Evolutionary conservation across 2,329 filamentous ascomycete genomes (phyloP).

Genomic region (Trichoderma aggressivum): DNA sequence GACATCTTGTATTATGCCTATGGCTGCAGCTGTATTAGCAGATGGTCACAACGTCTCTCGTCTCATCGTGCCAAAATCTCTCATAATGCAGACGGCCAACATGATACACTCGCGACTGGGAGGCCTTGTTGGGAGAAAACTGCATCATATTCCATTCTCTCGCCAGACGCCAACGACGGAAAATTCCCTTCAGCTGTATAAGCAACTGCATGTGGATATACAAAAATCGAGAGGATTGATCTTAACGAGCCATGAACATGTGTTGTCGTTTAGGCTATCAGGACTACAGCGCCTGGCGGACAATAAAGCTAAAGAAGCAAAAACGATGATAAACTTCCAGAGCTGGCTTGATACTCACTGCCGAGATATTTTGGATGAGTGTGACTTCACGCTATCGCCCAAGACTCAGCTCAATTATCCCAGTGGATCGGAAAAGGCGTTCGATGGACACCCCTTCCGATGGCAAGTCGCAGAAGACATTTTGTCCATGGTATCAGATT

Average conservation of each 20-base stretch:
- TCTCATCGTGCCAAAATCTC: slow-evolving; percentile 53
- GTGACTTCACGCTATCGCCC: slow-evolving; percentile 44
- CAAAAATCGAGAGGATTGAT: slow-evolving; percentile 49
- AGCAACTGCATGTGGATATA: slow-evolving; percentile 38
- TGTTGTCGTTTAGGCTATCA: slow-evolving; percentile 62
- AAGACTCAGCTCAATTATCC: slow-evolving; percentile 58
- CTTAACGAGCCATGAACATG: slow-evolving; percentile 59
- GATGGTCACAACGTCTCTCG: slow-evolving; percentile 46
- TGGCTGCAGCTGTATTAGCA: slow-evolving; percentile 46
- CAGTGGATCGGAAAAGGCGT: slow-evolving; percentile 42
- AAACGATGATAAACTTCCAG: slow-evolving; percentile 8
- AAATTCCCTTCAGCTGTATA: not conserved
- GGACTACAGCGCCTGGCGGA: slow-evolving; percentile 56
- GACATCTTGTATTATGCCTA: slow-evolving; percentile 54
- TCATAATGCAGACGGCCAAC: slow-evolving; percentile 56
- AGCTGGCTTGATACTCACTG: not conserved
- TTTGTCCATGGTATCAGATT: slow-evolving; percentile 38
- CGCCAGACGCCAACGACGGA: slow-evolving; percentile 35
- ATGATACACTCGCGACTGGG: slow-evolving; percentile 54
- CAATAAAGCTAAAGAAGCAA: slow-evolving; percentile 28
- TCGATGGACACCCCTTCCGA: slow-evolving; percentile 53
- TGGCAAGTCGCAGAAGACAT: slow-evolving; percentile 47
- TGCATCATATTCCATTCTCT: slow-evolving; percentile 58
- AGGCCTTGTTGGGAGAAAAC: slow-evolving; percentile 49
- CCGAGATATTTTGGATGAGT: slow-evolving; percentile 17